Evolutionary conservation across 768 basidiomycete species (phyloP).

Genomic region (Agrocybe praecox): DNA sequence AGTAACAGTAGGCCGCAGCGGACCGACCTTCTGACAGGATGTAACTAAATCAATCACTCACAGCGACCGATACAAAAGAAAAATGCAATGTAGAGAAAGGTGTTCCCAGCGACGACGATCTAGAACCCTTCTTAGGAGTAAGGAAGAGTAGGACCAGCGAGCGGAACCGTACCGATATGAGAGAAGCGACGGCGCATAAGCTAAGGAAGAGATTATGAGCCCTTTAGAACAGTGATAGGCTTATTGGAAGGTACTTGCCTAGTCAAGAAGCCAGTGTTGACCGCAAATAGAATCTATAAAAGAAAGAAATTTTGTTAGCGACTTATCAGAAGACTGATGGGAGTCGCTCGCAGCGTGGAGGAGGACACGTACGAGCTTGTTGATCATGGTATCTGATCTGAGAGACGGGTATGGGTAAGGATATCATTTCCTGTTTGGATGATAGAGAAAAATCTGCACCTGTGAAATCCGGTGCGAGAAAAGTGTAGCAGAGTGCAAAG

Average conservation of each 20-base stretch:
- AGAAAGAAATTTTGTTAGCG: background rate
- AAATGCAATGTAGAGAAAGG: conserved; percentile 61
- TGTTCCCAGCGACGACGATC: conserved; percentile 48
- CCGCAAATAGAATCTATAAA: conserved; percentile 41
- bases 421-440: background rate
- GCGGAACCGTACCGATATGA: conserved; percentile 46
- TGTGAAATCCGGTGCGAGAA: conserved; percentile 49
- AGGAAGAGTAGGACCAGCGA: background rate
- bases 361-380: conserved; percentile 35
- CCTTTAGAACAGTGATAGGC: background rate
- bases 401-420: conserved; percentile 2
- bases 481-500: conserved; percentile 39
- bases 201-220: conserved; percentile 23
- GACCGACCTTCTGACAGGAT: background rate
- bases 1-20: background rate
- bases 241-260: conserved; percentile 24
- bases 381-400: conserved; percentile 50
- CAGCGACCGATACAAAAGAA: conserved; percentile 62
- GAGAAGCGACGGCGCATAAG: conserved; percentile 55
- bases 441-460: conserved; percentile 19
- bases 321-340: background rate
- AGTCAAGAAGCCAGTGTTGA: conserved; percentile 45
- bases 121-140: conserved; percentile 18
- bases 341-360: background rate
- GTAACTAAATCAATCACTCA: conserved; percentile 31